A percentile compares a stretch with the other conserved stretches of the same genome.
Conservation (phyloP, 2,329 filamentous ascomycete species). For the Gnomoniopsis smithogilvyi region DNA sequence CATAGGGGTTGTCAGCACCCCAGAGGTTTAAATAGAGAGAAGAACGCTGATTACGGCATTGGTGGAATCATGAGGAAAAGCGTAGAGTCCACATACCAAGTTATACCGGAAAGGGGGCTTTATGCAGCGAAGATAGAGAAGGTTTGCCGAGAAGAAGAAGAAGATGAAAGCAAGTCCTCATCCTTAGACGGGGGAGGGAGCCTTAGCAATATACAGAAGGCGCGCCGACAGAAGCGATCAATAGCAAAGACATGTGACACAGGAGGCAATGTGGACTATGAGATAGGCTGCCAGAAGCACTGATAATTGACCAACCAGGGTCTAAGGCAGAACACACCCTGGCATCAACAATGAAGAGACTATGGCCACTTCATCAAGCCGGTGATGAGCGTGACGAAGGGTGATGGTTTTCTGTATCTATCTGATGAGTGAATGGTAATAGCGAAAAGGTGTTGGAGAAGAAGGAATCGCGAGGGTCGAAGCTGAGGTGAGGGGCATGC, state of each 20-base stretch:
- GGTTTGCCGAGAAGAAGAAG: not conserved
- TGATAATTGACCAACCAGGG: not conserved
- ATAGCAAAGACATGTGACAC: not conserved
- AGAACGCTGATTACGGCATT: not conserved
- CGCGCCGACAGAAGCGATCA: not conserved
- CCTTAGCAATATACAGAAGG: not conserved
- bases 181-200: not conserved
- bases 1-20: not conserved
- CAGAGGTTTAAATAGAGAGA: not conserved
- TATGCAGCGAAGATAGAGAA: not conserved
- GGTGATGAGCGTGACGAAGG: not conserved
- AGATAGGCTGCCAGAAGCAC: not conserved
- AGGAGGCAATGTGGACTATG: not conserved
- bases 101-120: not conserved
- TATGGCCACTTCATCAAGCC: not conserved
- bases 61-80: not conserved
- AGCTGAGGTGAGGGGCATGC: not conserved
- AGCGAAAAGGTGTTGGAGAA: not conserved
- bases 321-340: not conserved
- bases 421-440: no score
- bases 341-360: not conserved
- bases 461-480: not conserved
- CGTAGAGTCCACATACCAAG: not conserved
- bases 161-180: not conserved
- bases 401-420: not conserved